Base-by-base conservation (phyloP, 2,329 filamentous ascomycete species). In the Ploettnerulaceae sp. region DNA sequence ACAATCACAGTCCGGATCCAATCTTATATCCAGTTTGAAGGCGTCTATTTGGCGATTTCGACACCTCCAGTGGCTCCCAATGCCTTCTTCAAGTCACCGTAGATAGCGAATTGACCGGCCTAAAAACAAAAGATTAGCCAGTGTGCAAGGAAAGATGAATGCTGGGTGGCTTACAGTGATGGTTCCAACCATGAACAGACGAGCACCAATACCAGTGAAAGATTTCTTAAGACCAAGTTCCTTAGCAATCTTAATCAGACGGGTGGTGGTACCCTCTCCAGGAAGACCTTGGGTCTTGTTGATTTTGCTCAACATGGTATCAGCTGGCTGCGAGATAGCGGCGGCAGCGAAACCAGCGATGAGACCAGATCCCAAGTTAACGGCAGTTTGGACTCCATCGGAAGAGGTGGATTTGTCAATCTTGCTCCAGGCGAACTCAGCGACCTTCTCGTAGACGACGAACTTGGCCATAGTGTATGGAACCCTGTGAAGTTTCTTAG, bases 391-490 rank as follows among this genome's bases (percentile, higher is more conserved):
- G 62, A 76, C 74, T 64, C 76, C 75, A 63, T 77, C 71, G 63
- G 82, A 84, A 59, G 86, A 70, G 50, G 72, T 75, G 64, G 75
- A 71, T 79, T 90, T 91, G 77, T 88, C 83, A 66, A 85, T 70
- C 43, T 65, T 54, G 60, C 72, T 68, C 78, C 82, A 91, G 73
- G 86, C 69, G 59, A 75, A 64, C 75, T 93, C 88, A 62, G 81
- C 74, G 62, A 89, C 85, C 79, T 91, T 91, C 75, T 94, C 88
- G 79, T 81, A 93, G 63, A 90, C 88, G 71, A 91, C 88, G 75
- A 94, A 94, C 77, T 94, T 94, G 79, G 88, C 77, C 84, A 93
- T 90, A 70, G 88, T 94, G 77, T 94, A 94, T 57, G 88, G 88
- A 61, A 94, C 82, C 77, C 84, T 88, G 57, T 4, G 29, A 47